Evolutionary conservation across 352 stramenopile species (phyloP).

Genomic region (Phytophthora vignae): DNA sequence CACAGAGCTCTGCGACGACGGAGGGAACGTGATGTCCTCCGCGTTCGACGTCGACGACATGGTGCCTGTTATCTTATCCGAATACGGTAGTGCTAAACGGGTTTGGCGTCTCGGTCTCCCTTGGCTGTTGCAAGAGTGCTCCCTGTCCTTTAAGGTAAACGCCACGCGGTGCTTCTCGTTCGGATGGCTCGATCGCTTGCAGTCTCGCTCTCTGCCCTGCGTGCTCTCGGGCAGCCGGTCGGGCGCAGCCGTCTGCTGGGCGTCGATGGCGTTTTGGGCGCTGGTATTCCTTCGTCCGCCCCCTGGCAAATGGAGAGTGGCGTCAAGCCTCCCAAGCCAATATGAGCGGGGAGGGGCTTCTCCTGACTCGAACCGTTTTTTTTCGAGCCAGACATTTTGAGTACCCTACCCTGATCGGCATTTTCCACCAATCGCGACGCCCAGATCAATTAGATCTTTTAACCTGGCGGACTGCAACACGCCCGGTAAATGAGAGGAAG

Average conservation of each 20-base stretch:
- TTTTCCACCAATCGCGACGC: constrained; percentile 11
- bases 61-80: not conserved
- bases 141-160: constrained; percentile 9
- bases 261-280: not conserved
- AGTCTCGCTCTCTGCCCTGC: constrained; percentile 17
- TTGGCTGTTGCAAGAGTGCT: constrained; percentile 8
- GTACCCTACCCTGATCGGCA: constrained; percentile 10
- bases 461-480: constrained; percentile 1
- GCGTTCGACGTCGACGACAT: constrained; percentile 38
- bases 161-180: not conserved
- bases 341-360: constrained; percentile 3
- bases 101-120: not conserved
- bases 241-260: not conserved
- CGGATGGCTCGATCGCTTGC: too few relatives aligned
- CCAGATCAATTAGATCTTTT: constrained; percentile 3
- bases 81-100: not conserved
- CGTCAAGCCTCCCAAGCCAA: not conserved
- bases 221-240: not conserved
- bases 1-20: constrained; percentile 10
- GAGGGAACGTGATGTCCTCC: constrained; percentile 40
- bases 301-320: constrained; percentile 22
- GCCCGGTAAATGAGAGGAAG: not conserved
- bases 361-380: constrained; percentile 24
- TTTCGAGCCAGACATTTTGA: constrained; percentile 17
- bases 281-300: not conserved